These are phyloP conservation scores for Elaphomyces granulatus DNA, from an alignment of 495 filamentous ascomycete species.

Conservation along the genomic window DNA sequence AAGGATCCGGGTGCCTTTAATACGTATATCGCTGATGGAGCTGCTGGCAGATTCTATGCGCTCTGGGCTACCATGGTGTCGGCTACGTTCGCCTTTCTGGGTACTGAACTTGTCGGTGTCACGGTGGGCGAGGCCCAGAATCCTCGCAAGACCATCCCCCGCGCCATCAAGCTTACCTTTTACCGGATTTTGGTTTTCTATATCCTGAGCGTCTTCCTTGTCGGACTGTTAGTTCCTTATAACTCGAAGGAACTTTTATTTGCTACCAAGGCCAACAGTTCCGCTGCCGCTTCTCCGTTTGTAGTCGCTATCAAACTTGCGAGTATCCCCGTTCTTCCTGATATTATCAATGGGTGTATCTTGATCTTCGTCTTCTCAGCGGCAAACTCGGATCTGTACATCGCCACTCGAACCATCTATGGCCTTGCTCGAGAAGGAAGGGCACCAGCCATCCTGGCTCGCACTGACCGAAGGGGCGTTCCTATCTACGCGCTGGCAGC, in stretches of 20 bases:
- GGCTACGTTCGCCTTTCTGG: slow-evolving; percentile 67
- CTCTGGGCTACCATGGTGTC: slow-evolving; percentile 68
- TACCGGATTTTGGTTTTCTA: slow-evolving; percentile 76
- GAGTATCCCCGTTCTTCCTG: slow-evolving; percentile 35
- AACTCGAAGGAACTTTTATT: slow-evolving; percentile 32
- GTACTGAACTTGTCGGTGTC: slow-evolving; percentile 67
- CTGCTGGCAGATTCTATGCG: slow-evolving; percentile 33
- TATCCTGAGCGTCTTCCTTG: slow-evolving; percentile 31
- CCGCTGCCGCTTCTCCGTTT: slow-evolving; percentile 40
- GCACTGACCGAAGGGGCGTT: slow-evolving; percentile 60
- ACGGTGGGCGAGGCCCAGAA: slow-evolving; percentile 49
- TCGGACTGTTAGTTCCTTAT: slow-evolving; percentile 42
- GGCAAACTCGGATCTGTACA: slow-evolving; percentile 45
- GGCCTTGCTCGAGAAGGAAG: slow-evolving; percentile 64
- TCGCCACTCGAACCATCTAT: slow-evolving; percentile 54
- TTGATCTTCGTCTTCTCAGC: slow-evolving; percentile 65
- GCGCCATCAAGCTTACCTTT: slow-evolving; percentile 61
- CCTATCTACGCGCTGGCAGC: slow-evolving; percentile 53
- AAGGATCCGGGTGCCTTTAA: slow-evolving; percentile 27
- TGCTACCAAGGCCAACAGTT: slow-evolving; percentile 23
- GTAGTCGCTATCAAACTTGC: slow-evolving; percentile 41
- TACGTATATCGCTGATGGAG: slow-evolving; percentile 17
- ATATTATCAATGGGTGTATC: slow-evolving; percentile 48
- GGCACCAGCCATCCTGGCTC: slow-evolving; percentile 55
- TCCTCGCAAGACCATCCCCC: slow-evolving; percentile 54